Conservation (phyloP, 495 filamentous ascomycete genomes). For the Cetradonia linearis region DNA sequence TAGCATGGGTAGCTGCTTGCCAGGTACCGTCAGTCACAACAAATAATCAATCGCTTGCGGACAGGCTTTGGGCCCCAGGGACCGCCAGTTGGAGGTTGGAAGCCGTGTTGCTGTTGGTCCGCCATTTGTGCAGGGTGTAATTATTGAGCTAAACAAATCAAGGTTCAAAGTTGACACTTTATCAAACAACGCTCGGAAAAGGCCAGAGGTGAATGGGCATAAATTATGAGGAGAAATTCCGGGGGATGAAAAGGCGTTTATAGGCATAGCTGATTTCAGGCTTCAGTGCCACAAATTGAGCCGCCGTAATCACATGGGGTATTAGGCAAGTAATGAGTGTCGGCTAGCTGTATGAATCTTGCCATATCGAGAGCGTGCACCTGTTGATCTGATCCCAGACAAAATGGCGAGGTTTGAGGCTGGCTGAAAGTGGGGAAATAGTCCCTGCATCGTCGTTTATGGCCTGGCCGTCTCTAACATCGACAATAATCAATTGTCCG, state of each 20-base stretch:
- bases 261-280: not conserved
- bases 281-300: not conserved
- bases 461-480: not conserved
- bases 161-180: not conserved
- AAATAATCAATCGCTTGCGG: conserved; percentile 34
- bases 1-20: conserved; percentile 23
- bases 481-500: not conserved
- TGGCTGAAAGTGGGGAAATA: not conserved
- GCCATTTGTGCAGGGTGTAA: not conserved
- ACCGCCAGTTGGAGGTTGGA: not conserved
- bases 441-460: not conserved
- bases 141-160: no score
- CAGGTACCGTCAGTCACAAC: conserved; percentile 42
- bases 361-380: not conserved
- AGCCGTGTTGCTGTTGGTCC: not conserved
- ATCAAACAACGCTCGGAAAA: not conserved
- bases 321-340: not conserved
- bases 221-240: not conserved
- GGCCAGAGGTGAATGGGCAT: not conserved
- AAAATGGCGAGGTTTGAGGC: not conserved
- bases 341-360: not conserved
- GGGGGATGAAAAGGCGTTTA: not conserved
- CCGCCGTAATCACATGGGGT: not conserved
- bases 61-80: not conserved
- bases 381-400: not conserved